Percentiles rank a stretch among this genome's conserved stretches.
These are phyloP conservation scores for Drechslerella coelobrocha DNA, from an alignment of 2,329 filamentous ascomycete genomes.

Conservation along the genomic window DNA sequence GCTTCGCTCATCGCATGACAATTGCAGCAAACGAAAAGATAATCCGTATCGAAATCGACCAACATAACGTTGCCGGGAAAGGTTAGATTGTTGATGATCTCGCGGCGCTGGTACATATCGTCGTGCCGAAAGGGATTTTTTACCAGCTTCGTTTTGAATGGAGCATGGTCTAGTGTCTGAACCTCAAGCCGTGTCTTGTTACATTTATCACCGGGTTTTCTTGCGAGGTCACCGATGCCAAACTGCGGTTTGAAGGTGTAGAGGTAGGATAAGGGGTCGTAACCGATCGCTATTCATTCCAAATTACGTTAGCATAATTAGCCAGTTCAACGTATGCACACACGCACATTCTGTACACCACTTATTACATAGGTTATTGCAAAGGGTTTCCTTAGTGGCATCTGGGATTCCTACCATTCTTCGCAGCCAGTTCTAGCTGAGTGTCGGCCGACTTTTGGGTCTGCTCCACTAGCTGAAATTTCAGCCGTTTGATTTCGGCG, in stretches of 20 bases:
- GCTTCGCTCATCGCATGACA: constrained; percentile 1
- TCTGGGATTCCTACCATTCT: constrained; percentile 9
- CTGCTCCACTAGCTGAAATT: not conserved
- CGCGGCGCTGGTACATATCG: constrained; percentile 35
- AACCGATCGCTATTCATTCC: constrained; percentile 7
- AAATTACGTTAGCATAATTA: constrained; percentile 2
- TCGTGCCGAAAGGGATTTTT: constrained; percentile 30
- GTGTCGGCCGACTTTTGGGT: not conserved
- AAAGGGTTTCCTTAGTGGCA: not conserved
- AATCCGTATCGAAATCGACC: constrained; percentile 14
- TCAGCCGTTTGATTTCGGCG: not conserved
- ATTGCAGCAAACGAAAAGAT: constrained; percentile 31
- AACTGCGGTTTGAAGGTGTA: constrained; percentile 1
- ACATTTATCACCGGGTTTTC: not conserved
- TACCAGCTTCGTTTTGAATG: constrained; percentile 14
- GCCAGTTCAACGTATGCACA: not conserved
- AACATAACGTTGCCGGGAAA: constrained; percentile 41
- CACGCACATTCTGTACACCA: not conserved
- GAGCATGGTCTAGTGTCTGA: not conserved
- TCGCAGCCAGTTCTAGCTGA: constrained; percentile 17
- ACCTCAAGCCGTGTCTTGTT: constrained; percentile 8
- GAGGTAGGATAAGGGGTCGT: constrained; percentile 18
- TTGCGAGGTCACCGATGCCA: not conserved
- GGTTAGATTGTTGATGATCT: constrained; percentile 32
- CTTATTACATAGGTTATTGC: not conserved